Conservation (phyloP, 768 basidiomycete genomes). For the Lanmaoa rubissima region DNA sequence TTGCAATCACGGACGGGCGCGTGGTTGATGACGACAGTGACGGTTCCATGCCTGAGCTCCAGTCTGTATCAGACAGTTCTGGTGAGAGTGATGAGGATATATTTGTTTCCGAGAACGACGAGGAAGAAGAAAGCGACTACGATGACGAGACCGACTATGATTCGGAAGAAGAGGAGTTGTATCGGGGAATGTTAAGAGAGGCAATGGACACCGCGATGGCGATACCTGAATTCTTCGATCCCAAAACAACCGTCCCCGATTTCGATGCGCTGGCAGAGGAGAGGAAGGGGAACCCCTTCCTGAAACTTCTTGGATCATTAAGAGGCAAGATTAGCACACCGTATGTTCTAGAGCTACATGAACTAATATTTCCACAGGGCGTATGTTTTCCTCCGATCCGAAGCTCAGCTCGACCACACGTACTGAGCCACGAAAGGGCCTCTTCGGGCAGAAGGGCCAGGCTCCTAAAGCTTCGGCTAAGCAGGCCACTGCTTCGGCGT, state of each 20-base stretch:
- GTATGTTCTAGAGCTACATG: neutral
- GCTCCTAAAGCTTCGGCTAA: conserved; percentile 12
- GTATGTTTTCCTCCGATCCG: conserved; percentile 54
- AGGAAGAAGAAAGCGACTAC: conserved; percentile 34
- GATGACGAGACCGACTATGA: conserved; percentile 52
- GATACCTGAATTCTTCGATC: conserved; percentile 57
- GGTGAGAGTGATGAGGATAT: conserved; percentile 41
- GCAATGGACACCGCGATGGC: conserved; percentile 70
- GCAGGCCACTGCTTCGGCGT: neutral
- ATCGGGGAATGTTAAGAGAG: conserved; percentile 59
- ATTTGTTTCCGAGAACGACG: conserved; percentile 30
- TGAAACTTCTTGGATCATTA: conserved; percentile 71
- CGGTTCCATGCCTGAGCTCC: conserved; percentile 64
- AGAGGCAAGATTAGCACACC: conserved; percentile 47
- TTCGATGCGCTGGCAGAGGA: conserved; percentile 45
- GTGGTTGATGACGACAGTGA: conserved; percentile 41
- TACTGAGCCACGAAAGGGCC: conserved; percentile 32
- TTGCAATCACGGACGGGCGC: conserved; percentile 50
- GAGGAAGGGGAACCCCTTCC: conserved; percentile 70
- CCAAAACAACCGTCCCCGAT: conserved; percentile 43
- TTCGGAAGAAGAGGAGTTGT: conserved; percentile 65
- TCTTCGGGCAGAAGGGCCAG: conserved; percentile 22
- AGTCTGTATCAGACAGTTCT: conserved; percentile 62
- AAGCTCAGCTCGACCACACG: conserved; percentile 42
- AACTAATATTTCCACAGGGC: conserved; percentile 43